Percentiles rank a stretch among this genome's conserved stretches.
Conservation (phyloP, 768 basidiomycete genomes). For the Phanerodontia chrysosporium region DNA sequence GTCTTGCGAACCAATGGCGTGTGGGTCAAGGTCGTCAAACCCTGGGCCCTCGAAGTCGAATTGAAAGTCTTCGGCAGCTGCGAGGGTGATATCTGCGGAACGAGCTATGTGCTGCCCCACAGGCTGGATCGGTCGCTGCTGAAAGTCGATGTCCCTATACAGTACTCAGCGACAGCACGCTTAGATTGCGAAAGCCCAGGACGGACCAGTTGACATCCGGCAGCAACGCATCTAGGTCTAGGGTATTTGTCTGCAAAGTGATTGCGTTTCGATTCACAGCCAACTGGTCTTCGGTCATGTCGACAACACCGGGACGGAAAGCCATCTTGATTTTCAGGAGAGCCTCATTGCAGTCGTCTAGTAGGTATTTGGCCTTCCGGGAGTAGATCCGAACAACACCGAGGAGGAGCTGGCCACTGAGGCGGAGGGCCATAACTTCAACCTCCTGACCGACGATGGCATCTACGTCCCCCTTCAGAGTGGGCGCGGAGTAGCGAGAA, state of each 20-base stretch:
- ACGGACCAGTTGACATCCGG: slow-evolving; percentile 78
- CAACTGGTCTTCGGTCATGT: slow-evolving; percentile 93
- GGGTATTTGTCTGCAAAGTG: slow-evolving; percentile 71
- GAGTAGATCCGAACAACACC: slow-evolving; percentile 98
- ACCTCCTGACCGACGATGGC: slow-evolving; percentile 94
- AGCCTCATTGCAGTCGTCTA: slow-evolving; percentile 98
- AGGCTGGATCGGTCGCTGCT: slow-evolving; percentile 58
- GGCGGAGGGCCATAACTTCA: slow-evolving; percentile 88
- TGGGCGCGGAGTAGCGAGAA: too few species aligned
- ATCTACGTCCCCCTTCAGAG: slow-evolving; percentile 41
- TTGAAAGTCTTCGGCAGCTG: slow-evolving; percentile 68
- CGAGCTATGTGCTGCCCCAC: slow-evolving; percentile 81
- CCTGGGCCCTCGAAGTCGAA: slow-evolving; percentile 57
- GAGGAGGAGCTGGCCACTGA: slow-evolving; percentile 94
- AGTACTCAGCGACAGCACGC: not conserved
- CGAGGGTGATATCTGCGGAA: slow-evolving; percentile 85
- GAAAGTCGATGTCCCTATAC: slow-evolving; percentile 74
- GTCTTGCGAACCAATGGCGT: slow-evolving; percentile 83
- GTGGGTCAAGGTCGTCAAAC: slow-evolving; percentile 69
- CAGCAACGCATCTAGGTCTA: slow-evolving; percentile 77
- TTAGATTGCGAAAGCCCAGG: too few species aligned
- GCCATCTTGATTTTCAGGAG: slow-evolving; percentile 95
- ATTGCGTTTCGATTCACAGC: slow-evolving; percentile 84
- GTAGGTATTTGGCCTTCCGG: slow-evolving; percentile 93
- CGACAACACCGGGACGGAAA: slow-evolving; percentile 91